Base-by-base conservation (phyloP, 2,329 filamentous ascomycete genomes). In the Sarocladium kiliense region DNA sequence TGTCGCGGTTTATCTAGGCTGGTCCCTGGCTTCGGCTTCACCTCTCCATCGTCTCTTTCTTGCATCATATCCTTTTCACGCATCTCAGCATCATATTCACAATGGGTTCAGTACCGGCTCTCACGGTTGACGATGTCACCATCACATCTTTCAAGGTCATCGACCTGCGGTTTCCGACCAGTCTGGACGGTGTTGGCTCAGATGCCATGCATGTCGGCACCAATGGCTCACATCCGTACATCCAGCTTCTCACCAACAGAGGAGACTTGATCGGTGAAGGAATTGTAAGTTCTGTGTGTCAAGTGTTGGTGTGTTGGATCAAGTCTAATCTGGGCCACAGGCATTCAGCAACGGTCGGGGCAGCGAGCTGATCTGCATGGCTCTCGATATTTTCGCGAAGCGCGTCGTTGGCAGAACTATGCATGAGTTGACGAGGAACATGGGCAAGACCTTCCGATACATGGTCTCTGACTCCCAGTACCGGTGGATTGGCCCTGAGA, bases 131-230 rank as follows among this genome's bases (percentile, higher is more conserved):
- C 63, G 80, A 86, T 63, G 77, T 89, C 64, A 89, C 83, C 57
- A 88, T 91, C 66, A 89, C 85, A 53, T 82, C 85, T 58, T 89
- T 84, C 77, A 77, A 75, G 61, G 87, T 86, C 58, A 79, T 85
- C 66, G 87, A 91, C 74, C 85, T 91, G 68, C 83, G 87, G 62
- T 91, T 91, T 68, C 87, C 87, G 71, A 96, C 91, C n/a, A 96
- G 91, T 42, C 84, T 96, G 58, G 91, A 96, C 74, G 94, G 93
- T 76, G 96, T 90, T 18, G 91, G 91, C 65, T 95, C 90, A 7
- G 91, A 96, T 81, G 91, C 91, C 65, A 96, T 96, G 92, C 96
- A 96, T 67, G 88, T 89, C 3, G 91, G 91, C 2, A 89, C 91
- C 59, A 91, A 96, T 72, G 96, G 96, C 74, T 95, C 90, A 1